These are phyloP conservation scores for Ceratocystis eucalypticola DNA, from an alignment of 2,329 filamentous ascomycete genomes.

Conservation along the genomic window DNA sequence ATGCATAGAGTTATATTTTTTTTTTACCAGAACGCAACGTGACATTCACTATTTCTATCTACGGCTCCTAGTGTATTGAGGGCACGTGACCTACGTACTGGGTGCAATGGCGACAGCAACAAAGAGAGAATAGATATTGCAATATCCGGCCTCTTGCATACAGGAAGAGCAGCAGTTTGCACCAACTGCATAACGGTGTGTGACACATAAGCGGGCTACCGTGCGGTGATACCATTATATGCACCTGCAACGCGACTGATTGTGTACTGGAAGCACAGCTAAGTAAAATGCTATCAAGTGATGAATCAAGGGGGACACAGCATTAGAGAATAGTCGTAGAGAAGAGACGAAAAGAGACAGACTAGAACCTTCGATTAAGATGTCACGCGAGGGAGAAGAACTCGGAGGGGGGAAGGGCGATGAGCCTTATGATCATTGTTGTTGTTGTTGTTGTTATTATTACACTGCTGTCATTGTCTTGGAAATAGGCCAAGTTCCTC, in stretches of 20 bases:
- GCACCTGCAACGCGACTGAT: not conserved
- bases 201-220: too few species aligned
- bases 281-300: not conserved
- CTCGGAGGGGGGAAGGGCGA: not conserved
- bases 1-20: not conserved
- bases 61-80: not conserved
- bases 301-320: not conserved
- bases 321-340: not conserved
- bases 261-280: not conserved
- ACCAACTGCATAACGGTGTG: too few species aligned
- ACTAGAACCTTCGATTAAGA: not conserved
- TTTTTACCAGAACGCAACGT: not conserved
- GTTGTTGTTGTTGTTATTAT: too few species aligned
- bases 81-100: not conserved
- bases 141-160: too few species aligned
- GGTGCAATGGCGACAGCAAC: too few species aligned
- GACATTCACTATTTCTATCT: not conserved
- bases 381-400: not conserved
- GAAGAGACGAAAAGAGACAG: not conserved
- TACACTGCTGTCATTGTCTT: too few species aligned
- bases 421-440: too few species aligned
- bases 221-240: too few species aligned
- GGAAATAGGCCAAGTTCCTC: too few species aligned
- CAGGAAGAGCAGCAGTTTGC: too few species aligned
- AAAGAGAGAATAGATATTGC: too few species aligned